phyloP scores from a whole-genome alignment of 352 stramenopile genomes.

The Globisporangium middletonii region DNA sequence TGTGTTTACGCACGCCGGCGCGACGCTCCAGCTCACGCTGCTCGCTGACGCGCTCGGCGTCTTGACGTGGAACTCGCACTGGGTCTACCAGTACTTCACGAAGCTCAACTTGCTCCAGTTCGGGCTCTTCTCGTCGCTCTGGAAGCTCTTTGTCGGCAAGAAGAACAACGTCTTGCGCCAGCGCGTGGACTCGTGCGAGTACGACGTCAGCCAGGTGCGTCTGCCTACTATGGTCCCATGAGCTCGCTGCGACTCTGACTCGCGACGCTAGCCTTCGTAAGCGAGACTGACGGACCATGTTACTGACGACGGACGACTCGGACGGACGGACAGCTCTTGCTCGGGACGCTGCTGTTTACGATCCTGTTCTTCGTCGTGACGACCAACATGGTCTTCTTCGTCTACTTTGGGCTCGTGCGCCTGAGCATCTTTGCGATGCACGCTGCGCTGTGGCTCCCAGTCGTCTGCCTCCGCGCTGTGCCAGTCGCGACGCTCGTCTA shows the following conservation, averaged over 20 bases:
- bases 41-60: slow-evolving; percentile 70
- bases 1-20: slow-evolving; percentile 28
- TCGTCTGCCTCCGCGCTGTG: slow-evolving; percentile 42
- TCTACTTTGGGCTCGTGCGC: slow-evolving; percentile 87
- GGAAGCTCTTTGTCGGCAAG: slow-evolving; percentile 92
- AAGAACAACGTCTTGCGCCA: slow-evolving; percentile 92
- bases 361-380: slow-evolving; percentile 92
- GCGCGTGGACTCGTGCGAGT: slow-evolving; percentile 92
- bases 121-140: slow-evolving; percentile 78
- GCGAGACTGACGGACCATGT: background rate
- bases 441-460: slow-evolving; percentile 42
- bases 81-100: slow-evolving; percentile 84
- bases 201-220: slow-evolving; percentile 85
- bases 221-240: background rate
- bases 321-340: slow-evolving; percentile 53
- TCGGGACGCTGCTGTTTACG: slow-evolving; percentile 92
- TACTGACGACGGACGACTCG: too few species aligned
- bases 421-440: slow-evolving; percentile 32
- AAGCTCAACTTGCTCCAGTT: slow-evolving; percentile 83
- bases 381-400: slow-evolving; percentile 92
- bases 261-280: too few species aligned
- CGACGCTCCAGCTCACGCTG: slow-evolving; percentile 69
- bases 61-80: slow-evolving; percentile 81
- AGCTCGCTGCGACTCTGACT: background rate
- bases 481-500: slow-evolving; percentile 44